These are phyloP conservation scores for Fusarium sambucinum DNA, from an alignment of 2,329 filamentous ascomycete species.

Conservation along the genomic window DNA sequence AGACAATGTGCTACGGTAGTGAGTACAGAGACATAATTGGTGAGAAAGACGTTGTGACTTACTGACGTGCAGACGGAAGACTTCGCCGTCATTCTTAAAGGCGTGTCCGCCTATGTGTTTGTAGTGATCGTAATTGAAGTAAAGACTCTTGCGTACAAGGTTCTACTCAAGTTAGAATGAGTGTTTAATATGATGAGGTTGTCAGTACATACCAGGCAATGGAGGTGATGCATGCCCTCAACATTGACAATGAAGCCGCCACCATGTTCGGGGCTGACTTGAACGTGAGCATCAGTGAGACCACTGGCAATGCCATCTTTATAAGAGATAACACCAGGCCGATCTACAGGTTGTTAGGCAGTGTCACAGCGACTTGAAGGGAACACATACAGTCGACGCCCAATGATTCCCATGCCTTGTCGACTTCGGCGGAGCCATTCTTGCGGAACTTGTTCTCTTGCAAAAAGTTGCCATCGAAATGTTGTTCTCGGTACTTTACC, in stretches of 20 bases:
- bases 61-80: constrained; percentile 70
- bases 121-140: constrained; percentile 72
- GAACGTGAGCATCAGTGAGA: constrained; percentile 66
- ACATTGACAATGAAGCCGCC: constrained; percentile 70
- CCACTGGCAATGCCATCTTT: constrained; percentile 64
- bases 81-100: constrained; percentile 67
- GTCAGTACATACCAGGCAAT: constrained; percentile 63
- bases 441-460: constrained; percentile 66
- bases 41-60: constrained; percentile 42
- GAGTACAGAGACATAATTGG: not conserved
- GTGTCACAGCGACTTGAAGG: accelerated
- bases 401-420: constrained; percentile 65
- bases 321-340: constrained; percentile 61
- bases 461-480: constrained; percentile 69
- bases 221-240: constrained; percentile 67
- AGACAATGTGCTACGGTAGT: constrained; percentile 62
- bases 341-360: constrained; percentile 51
- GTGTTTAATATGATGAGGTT: accelerated
- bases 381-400: constrained; percentile 59
- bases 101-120: constrained; percentile 61
- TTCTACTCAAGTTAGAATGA: constrained; percentile 56
- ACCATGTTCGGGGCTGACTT: constrained; percentile 66
- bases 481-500: constrained; percentile 50
- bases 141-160: constrained; percentile 67
- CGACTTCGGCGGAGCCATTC: constrained; percentile 63